phyloP scores from a whole-genome alignment of 164 flowering plant species.

The Chimonanthus praecox region DNA sequence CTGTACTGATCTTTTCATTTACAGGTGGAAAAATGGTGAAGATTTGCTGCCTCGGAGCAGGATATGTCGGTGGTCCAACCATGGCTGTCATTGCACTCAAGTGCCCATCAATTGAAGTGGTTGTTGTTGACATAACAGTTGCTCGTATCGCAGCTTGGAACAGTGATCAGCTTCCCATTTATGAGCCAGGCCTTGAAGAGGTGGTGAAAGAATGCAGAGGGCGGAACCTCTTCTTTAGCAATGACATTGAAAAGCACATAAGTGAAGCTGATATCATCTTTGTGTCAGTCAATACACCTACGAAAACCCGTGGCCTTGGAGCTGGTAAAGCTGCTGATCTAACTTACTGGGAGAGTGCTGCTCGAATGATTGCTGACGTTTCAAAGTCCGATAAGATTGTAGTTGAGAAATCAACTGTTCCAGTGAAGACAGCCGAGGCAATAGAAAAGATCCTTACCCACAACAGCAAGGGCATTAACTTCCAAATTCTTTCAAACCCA shows the following conservation, averaged over 20 bases:
- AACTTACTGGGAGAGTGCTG: slow-evolving; percentile 27
- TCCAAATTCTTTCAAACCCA: slow-evolving; percentile 23
- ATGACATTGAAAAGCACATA: slow-evolving; percentile 18
- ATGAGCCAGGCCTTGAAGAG: slow-evolving; percentile 23
- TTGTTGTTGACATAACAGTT: slow-evolving; percentile 22
- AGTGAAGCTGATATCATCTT: slow-evolving; percentile 21
- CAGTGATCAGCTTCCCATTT: slow-evolving; percentile 22
- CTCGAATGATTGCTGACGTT: slow-evolving; percentile 28
- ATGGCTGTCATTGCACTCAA: slow-evolving; percentile 24
- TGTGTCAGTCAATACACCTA: slow-evolving; percentile 25
- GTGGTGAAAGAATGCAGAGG: slow-evolving; percentile 18
- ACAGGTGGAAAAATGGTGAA: slow-evolving; percentile 10
- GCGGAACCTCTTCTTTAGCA: slow-evolving; percentile 21
- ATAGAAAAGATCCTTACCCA: slow-evolving; percentile 27
- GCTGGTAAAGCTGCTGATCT: slow-evolving; percentile 26
- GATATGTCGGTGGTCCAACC: slow-evolving; percentile 25
- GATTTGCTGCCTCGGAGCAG: slow-evolving; percentile 23
- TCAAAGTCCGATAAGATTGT: slow-evolving; percentile 28
- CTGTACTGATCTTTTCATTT: background rate
- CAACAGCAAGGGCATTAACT: slow-evolving; percentile 18
- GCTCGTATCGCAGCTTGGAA: slow-evolving; percentile 23
- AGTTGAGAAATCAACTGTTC: slow-evolving; percentile 29
- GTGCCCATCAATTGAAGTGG: slow-evolving; percentile 19
- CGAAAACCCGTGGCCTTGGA: slow-evolving; percentile 24
- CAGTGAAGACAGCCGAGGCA: slow-evolving; percentile 29